A percentile compares a stretch with the other conserved stretches of the same genome.
These are phyloP conservation scores for Alternaria ethzedia DNA, from an alignment of 2,329 filamentous ascomycete species.

Conservation along the genomic window DNA sequence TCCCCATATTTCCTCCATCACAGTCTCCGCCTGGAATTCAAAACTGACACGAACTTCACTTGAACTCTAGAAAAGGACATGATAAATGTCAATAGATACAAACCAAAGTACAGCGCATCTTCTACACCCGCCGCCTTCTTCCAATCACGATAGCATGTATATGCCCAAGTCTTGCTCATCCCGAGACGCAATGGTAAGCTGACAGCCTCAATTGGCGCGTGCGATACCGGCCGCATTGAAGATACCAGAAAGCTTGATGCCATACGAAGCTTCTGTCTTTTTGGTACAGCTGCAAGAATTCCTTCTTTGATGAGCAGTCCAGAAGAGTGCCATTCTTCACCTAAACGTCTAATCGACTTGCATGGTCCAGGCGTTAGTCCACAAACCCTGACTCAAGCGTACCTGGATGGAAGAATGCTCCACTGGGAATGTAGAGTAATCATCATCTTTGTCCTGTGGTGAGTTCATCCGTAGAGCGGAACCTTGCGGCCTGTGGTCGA, in stretches of 20 bases:
- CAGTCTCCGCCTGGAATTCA: not conserved
- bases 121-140: not conserved
- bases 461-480: constrained; percentile 25
- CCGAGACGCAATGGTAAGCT: not conserved
- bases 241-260: constrained; percentile 22
- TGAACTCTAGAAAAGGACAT: no score
- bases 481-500: constrained; percentile 20
- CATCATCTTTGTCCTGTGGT: constrained; percentile 35
- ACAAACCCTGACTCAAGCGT: constrained; percentile 8
- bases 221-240: constrained; percentile 23
- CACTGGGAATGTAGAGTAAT: constrained; percentile 29
- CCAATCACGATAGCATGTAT: not conserved
- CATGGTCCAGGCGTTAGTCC: not conserved
- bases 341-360: constrained; percentile 8
- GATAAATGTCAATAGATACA: not conserved
- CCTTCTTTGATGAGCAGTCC: not conserved
- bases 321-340: not conserved
- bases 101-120: not conserved
- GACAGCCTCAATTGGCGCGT: constrained; percentile 25
- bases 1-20: not conserved
- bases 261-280: constrained; percentile 26
- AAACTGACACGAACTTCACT: not conserved
- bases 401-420: constrained; percentile 15
- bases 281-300: constrained; percentile 11
- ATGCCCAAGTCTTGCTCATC: not conserved